A percentile compares a stretch with the other conserved stretches of the same genome.
Evolutionary conservation across 768 basidiomycete genomes (phyloP).

Genomic region (Dictyophora rubrovolvata): DNA sequence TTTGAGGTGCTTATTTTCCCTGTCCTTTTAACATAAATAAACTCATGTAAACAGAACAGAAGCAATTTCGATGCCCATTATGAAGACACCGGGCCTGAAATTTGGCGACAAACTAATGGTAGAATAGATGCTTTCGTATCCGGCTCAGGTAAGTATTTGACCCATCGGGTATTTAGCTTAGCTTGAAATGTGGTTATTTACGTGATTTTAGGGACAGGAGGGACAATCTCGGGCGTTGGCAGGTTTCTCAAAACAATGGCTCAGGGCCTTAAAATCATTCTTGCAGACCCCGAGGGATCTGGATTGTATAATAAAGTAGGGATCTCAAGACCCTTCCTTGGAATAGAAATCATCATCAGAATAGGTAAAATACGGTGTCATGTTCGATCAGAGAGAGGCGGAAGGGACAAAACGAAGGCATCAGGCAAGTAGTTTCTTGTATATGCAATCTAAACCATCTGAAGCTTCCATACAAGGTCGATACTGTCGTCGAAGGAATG

Average conservation of each 20-base stretch:
- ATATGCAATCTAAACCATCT: too few species aligned
- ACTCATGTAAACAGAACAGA: constrained; percentile 43
- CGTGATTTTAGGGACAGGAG: constrained; percentile 70
- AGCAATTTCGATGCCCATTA: constrained; percentile 89
- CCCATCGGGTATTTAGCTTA: constrained; percentile 4
- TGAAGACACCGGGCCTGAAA: constrained; percentile 86
- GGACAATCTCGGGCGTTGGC: constrained; percentile 83
- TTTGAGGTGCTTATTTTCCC: constrained; percentile 50
- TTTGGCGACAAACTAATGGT: constrained; percentile 88
- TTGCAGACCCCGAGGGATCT: constrained; percentile 90
- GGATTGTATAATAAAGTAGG: constrained; percentile 87
- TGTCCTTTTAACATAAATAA: neutral
- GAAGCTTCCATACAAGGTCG: constrained; percentile 39
- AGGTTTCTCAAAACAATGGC: constrained; percentile 70
- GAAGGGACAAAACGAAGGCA: constrained; percentile 91
- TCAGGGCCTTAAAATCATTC: constrained; percentile 52
- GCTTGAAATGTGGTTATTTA: neutral
- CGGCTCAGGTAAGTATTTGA: constrained; percentile 55
- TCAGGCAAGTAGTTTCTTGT: constrained; percentile 29
- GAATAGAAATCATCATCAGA: neutral
- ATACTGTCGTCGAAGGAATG: constrained; percentile 94
- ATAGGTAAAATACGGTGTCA: constrained; percentile 82
- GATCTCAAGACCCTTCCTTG: neutral
- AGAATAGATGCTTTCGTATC: constrained; percentile 74
- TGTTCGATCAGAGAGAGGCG: constrained; percentile 88